Conservation (phyloP, 176 grass and related monocot species). For the Lolium rigidum region DNA sequence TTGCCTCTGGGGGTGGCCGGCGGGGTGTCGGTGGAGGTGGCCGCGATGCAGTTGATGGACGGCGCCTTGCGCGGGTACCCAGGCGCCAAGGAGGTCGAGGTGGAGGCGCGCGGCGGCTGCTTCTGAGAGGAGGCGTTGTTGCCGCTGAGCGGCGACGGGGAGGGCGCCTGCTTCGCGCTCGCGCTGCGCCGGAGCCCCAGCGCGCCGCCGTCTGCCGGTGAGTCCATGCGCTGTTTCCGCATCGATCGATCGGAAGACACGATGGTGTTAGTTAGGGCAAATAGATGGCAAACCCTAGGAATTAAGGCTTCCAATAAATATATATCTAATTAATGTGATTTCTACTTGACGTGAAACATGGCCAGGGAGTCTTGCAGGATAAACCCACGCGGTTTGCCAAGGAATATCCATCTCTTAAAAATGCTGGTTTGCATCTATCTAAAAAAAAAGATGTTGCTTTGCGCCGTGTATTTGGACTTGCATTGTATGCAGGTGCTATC, state of each 20-base stretch:
- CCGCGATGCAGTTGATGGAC: conserved; percentile 34
- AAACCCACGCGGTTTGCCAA: conserved; percentile 15
- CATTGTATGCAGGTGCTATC: background rate
- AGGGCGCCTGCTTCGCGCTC: conserved; percentile 19
- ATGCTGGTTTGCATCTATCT: background rate
- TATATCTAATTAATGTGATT: background rate
- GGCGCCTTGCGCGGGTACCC: conserved; percentile 1
- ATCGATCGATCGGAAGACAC: background rate
- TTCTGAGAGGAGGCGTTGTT: conserved; percentile 15
- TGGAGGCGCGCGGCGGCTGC: background rate
- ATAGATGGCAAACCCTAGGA: conserved; percentile 1
- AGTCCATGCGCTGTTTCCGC: conserved; percentile 20
- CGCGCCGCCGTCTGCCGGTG: background rate
- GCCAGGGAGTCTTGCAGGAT: background rate
- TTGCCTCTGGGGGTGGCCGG: conserved; percentile 24
- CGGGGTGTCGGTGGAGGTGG: conserved; percentile 29
- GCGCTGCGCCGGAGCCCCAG: conserved; percentile 22
- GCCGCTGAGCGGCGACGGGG: conserved; percentile 37
- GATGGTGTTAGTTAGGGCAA: conserved; percentile 10
- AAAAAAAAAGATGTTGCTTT: background rate
- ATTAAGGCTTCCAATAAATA: conserved; percentile 1
- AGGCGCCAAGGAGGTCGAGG: conserved; percentile 14
- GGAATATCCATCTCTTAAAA: background rate
- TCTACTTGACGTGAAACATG: background rate
- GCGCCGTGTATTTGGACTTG: background rate